A percentile compares a stretch with the other conserved stretches of the same genome.
phyloP scores from a whole-genome alignment of 805 yeast genomes.

The Metschnikowia gelsemii region DNA sequence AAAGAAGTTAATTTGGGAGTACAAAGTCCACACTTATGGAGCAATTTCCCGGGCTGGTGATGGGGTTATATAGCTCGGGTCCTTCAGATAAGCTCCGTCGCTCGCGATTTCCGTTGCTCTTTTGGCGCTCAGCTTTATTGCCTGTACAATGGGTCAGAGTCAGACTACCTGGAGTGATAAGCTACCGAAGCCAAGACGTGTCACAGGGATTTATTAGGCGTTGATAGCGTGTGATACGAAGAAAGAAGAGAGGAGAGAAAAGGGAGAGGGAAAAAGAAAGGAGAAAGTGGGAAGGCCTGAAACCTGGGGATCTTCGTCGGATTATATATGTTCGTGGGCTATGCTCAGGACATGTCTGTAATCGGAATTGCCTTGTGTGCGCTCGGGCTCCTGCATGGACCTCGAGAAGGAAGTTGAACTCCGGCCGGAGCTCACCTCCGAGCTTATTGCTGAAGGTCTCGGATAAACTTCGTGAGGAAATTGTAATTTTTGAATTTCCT shows the following conservation, averaged over 20 bases:
- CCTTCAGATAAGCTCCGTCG: background rate
- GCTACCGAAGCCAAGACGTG: background rate
- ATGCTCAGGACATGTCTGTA: background rate
- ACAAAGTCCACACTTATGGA: background rate
- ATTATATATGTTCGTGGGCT: constrained; percentile 1
- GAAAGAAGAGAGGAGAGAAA: background rate
- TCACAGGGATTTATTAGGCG: background rate
- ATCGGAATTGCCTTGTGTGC: no score
- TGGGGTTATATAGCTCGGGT: background rate
- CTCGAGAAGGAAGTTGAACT: constrained; percentile 16
- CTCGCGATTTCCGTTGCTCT: constrained; percentile 1
- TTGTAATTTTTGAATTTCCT: background rate
- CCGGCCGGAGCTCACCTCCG: constrained; percentile 9
- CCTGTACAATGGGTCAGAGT: background rate
- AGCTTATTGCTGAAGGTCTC: background rate
- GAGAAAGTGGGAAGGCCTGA: background rate
- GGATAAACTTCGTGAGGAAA: background rate
- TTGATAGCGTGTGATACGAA: background rate
- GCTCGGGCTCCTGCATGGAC: background rate
- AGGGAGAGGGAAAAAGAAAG: background rate
- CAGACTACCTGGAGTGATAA: background rate
- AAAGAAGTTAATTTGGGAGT: background rate
- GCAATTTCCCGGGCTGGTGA: background rate
- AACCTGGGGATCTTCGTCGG: background rate
- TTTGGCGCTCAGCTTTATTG: background rate